Evolutionary conservation across 805 yeast genomes (phyloP), one percentile per base, ranked within the genome.

Genomic region (Hanseniaspora hatyaiensis): DNA sequence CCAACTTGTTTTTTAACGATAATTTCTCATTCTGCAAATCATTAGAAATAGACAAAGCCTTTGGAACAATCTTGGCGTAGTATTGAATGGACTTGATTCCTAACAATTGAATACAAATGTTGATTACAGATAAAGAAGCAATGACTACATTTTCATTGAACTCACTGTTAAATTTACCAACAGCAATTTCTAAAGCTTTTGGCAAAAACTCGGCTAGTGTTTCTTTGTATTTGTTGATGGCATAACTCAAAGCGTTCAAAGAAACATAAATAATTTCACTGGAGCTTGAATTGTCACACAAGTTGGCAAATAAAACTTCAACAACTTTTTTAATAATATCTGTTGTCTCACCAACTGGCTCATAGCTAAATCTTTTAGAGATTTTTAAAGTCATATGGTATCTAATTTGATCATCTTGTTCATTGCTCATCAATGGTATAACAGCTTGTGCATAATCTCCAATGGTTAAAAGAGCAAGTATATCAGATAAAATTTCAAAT

Each of bases 81-180:
- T 72, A 75, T 6, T 94, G 88, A 59, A 92, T 80, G 52, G 80
- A 71, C 58, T 86, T 83, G 16, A 94, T 88, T 46, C 98, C 98
- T 39, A 88, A 63, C 20, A 78, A 73, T 45, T 78, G 75, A 47
- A 85, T 74, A 49, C 86, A 66, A 54, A 78, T 77, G 49, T 84
- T 77, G 52, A 85, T 74, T 50, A 81, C 78, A 54, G 80, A 75
- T 50, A 86, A 69, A 0, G 95, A 75, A 0, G 95, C 74, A 30
- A 92, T 74, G 26, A 78, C 68, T 6, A 84, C 63, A 54, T 82
- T 94, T 11, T 79, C 74, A 47, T 70, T 68, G 20, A 45, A 45
- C 2, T 57, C 60, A 53, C 70, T 73, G 52, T 70, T 63, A 46
- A 87, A 64, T 1, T 70, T 60, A 2, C 76, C 70, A n/a, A 73